phyloP scores from a whole-genome alignment of 805 yeast genomes.

The Lipomyces lipofer region DNA sequence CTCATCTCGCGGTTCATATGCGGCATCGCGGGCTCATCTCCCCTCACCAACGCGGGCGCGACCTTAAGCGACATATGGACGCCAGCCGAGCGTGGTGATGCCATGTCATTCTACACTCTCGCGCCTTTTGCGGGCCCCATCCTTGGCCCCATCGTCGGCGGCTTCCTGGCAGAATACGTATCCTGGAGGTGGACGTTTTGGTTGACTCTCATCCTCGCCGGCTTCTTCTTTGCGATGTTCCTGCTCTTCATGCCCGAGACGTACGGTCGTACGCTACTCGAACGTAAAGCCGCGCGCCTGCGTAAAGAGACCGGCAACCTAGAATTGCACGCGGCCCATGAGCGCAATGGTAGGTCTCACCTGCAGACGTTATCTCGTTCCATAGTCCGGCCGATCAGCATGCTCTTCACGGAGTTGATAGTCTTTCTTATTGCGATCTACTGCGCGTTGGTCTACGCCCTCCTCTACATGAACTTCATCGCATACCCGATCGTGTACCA shows the following conservation, averaged over 20 bases:
- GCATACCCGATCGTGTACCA: slow-evolving; percentile 62
- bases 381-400: slow-evolving; percentile 53
- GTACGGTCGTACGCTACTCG: slow-evolving; percentile 55
- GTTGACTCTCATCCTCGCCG: slow-evolving; percentile 56
- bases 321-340: slow-evolving; percentile 60
- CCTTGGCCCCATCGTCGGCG: slow-evolving; percentile 47
- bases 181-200: slow-evolving; percentile 66
- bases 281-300: slow-evolving; percentile 48
- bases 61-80: slow-evolving; percentile 56
- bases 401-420: slow-evolving; percentile 60
- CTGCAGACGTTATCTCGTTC: slow-evolving; percentile 38
- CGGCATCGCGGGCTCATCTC: slow-evolving; percentile 60
- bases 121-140: slow-evolving; percentile 64
- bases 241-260: slow-evolving; percentile 54
- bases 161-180: slow-evolving; percentile 52
- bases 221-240: slow-evolving; percentile 48
- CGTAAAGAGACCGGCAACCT: slow-evolving; percentile 56
- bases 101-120: slow-evolving; percentile 55
- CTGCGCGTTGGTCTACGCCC: slow-evolving; percentile 66
- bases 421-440: slow-evolving; percentile 60
- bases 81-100: slow-evolving; percentile 53
- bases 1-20: slow-evolving; percentile 56
- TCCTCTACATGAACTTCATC: slow-evolving; percentile 62
- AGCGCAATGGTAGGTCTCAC: slow-evolving; percentile 35
- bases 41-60: slow-evolving; percentile 60